phyloP scores from a whole-genome alignment of 2,329 filamentous ascomycete species.

The Pezizomycotina sp. region DNA sequence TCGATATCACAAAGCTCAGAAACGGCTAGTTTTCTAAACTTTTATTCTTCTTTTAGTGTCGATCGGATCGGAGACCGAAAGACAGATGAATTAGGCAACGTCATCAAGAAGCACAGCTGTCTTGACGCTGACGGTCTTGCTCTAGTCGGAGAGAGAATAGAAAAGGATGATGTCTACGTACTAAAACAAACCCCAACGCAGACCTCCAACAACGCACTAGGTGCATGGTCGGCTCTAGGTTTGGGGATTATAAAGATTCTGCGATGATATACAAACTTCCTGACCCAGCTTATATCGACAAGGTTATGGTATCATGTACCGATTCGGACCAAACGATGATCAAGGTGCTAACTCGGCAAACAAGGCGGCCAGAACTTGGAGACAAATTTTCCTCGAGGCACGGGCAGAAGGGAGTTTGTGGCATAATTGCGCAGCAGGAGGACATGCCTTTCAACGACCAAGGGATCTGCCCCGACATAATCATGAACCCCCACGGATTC shows the following conservation, averaged over 20 bases:
- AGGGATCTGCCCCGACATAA: slow-evolving; percentile 90
- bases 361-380: slow-evolving; percentile 79
- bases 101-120: slow-evolving; percentile 51
- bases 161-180: slow-evolving; percentile 68
- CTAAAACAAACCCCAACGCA: slow-evolving; percentile 78
- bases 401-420: slow-evolving; percentile 94
- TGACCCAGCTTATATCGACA: slow-evolving; percentile 82
- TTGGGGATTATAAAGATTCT: slow-evolving; percentile 46
- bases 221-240: slow-evolving; percentile 41
- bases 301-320: slow-evolving; percentile 82
- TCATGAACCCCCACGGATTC: slow-evolving; percentile 99
- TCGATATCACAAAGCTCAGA: too few relatives aligned
- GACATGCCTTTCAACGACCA: slow-evolving; percentile 91
- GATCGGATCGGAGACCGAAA: slow-evolving; percentile 49
- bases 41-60: slow-evolving; percentile 32
- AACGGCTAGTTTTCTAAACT: slow-evolving; percentile 23
- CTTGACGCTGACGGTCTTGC: slow-evolving; percentile 80
- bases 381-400: slow-evolving; percentile 98
- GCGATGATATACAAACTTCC: slow-evolving; percentile 65
- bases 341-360: slow-evolving; percentile 94
- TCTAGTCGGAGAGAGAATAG: slow-evolving; percentile 64
- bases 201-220: slow-evolving; percentile 53
- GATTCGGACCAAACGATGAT: slow-evolving; percentile 73
- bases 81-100: slow-evolving; percentile 38
- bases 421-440: slow-evolving; percentile 89